Percentiles rank a stretch among this genome's conserved stretches.
phyloP scores from a whole-genome alignment of 305 asterid species.

The Solanum hybrid region DNA sequence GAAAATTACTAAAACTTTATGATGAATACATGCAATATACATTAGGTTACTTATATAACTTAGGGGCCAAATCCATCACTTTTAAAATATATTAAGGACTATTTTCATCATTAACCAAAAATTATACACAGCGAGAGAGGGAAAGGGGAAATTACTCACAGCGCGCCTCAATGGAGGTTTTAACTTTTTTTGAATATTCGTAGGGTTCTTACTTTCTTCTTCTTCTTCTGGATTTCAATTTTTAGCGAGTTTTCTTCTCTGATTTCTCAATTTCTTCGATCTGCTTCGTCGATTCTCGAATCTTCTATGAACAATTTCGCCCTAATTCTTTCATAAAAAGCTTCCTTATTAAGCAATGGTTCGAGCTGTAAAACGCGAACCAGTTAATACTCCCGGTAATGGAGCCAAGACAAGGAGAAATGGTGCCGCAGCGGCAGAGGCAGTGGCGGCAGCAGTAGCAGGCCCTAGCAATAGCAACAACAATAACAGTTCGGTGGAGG shows the following conservation, averaged over 20 bases:
- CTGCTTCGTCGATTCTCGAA: not conserved
- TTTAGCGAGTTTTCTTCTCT: not conserved
- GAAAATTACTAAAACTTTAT: not conserved
- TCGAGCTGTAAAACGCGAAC: slow-evolving; percentile 1
- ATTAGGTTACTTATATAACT: not conserved
- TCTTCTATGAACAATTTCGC: not conserved
- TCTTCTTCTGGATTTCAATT: not conserved
- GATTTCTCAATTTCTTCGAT: not conserved
- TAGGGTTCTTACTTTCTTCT: not conserved
- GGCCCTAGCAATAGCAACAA: not conserved
- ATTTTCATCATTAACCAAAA: not conserved
- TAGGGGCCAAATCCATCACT: not conserved
- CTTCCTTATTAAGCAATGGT: not conserved
- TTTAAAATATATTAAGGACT: not conserved
- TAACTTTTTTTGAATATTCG: not conserved
- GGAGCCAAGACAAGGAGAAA: not conserved
- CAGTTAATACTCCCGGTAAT: not conserved
- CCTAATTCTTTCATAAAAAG: not conserved
- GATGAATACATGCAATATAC: too few species aligned
- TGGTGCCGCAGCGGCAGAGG: not conserved
- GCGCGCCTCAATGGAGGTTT: not conserved
- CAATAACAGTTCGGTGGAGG: not conserved
- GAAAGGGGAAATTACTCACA: not conserved
- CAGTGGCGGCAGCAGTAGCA: not conserved
- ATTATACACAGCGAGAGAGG: not conserved